These are phyloP conservation scores for Leccinellum luteum DNA, from an alignment of 768 basidiomycete species.

Conservation along the genomic window DNA sequence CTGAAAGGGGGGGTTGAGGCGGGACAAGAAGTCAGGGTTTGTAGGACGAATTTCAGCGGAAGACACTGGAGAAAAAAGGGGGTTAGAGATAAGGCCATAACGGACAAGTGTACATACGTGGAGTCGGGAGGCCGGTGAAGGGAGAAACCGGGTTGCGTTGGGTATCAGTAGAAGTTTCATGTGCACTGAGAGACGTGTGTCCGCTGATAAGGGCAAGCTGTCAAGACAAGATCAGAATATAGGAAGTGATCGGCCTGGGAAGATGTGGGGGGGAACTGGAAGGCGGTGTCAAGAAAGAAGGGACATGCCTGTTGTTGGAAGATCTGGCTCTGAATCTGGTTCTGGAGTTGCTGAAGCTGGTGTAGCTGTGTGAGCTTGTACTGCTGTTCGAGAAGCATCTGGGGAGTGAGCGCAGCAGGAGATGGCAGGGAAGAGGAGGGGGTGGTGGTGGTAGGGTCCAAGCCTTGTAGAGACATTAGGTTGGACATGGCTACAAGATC, in stretches of 20 bases:
- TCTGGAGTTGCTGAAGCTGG: constrained; percentile 74
- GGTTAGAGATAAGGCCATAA: constrained; percentile 12
- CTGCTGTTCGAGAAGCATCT: constrained; percentile 68
- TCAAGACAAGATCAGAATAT: constrained; percentile 13
- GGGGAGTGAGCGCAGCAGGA: constrained; percentile 36
- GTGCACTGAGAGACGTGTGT: constrained; percentile 33
- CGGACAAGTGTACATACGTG: constrained; percentile 44
- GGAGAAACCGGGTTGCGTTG: constrained; percentile 33
- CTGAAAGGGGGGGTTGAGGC: constrained; percentile 52
- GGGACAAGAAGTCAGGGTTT: constrained; percentile 58
- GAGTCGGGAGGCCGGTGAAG: constrained; percentile 63
- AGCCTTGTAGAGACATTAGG: constrained; percentile 49
- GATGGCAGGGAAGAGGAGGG: constrained; percentile 11
- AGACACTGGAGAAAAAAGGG: constrained; percentile 40
- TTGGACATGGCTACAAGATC: constrained; percentile 45
- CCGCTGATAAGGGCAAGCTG: constrained; percentile 72
- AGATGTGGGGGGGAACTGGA: neutral
- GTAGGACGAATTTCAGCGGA: constrained; percentile 67
- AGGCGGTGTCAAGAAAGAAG: neutral
- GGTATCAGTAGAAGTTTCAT: constrained; percentile 36
- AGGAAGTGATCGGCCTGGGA: constrained; percentile 3
- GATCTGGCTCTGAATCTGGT: constrained; percentile 83
- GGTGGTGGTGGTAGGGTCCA: constrained; percentile 28
- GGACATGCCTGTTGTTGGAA: constrained; percentile 81
- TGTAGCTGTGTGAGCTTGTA: constrained; percentile 76